Evolutionary conservation across 2,329 filamentous ascomycete genomes (phyloP).

Genomic region (Arthroderma sp.): DNA sequence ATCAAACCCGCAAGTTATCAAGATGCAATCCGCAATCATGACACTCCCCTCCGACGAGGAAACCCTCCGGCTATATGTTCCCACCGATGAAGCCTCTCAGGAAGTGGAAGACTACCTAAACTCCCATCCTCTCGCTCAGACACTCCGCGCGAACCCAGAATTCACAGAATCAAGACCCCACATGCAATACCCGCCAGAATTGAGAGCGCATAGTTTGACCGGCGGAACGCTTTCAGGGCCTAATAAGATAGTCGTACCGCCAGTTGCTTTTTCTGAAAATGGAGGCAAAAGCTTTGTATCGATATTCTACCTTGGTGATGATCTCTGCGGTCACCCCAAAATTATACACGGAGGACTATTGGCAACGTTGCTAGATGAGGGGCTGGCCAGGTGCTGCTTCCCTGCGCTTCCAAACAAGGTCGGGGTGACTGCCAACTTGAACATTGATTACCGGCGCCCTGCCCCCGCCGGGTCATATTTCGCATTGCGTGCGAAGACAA

Average conservation of each 20-base stretch:
- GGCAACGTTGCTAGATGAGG: slow-evolving; percentile 58
- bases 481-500: slow-evolving; percentile 31
- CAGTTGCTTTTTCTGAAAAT: slow-evolving; percentile 60
- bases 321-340: slow-evolving; percentile 55
- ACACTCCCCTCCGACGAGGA: slow-evolving; percentile 54
- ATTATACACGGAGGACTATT: slow-evolving; percentile 59
- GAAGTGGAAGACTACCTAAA: slow-evolving; percentile 62
- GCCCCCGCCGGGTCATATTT: slow-evolving; percentile 52
- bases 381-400: slow-evolving; percentile 49
- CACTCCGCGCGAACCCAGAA: slow-evolving; percentile 52
- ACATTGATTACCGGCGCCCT: slow-evolving; percentile 50
- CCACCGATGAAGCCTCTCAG: slow-evolving; percentile 38
- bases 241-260: slow-evolving; percentile 66
- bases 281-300: slow-evolving; percentile 53
- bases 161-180: slow-evolving; percentile 72
- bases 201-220: slow-evolving; percentile 66
- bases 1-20: slow-evolving; percentile 16
- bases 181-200: slow-evolving; percentile 62
- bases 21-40: slow-evolving; percentile 22
- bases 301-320: slow-evolving; percentile 54
- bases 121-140: slow-evolving; percentile 58
- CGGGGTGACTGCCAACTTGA: slow-evolving; percentile 44
- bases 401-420: slow-evolving; percentile 35
- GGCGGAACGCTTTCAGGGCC: slow-evolving; percentile 65
- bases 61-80: slow-evolving; percentile 53